Conservation (phyloP, 306 rosid genomes). For the Ziziphus jujuba region DNA sequence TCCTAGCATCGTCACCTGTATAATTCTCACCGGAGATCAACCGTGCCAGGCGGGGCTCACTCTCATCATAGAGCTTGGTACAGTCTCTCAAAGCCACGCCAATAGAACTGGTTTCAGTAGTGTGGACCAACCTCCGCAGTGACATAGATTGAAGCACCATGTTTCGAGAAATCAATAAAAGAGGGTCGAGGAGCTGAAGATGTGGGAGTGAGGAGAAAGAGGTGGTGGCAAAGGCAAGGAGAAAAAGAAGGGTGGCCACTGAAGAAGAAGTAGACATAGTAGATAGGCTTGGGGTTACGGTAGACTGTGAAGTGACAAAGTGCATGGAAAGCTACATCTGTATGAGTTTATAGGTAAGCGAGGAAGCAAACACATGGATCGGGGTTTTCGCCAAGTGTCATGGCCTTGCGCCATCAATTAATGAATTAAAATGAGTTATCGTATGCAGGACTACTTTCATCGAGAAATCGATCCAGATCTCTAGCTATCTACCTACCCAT, state of each 20-base stretch:
- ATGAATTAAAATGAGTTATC: no score
- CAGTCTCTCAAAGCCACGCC: conserved; percentile 48
- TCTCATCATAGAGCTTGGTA: conserved; percentile 57
- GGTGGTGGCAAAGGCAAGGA: conserved; percentile 21
- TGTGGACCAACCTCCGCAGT: neutral
- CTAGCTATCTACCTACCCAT: no score
- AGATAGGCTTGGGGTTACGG: neutral
- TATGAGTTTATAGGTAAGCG: conserved; percentile 39
- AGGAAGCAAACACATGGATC: conserved; percentile 42
- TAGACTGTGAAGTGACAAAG: neutral
- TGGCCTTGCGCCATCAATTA: no score
- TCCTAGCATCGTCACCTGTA: conserved; percentile 37
- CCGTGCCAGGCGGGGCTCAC: conserved; percentile 37
- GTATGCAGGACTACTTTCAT: no score
- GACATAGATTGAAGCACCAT: conserved; percentile 32
- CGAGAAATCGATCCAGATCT: no score
- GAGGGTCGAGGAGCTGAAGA: conserved; percentile 5
- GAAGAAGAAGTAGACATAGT: conserved; percentile 35
- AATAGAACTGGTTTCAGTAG: neutral
- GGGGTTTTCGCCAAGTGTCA: conserved; percentile 39
- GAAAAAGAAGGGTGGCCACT: conserved; percentile 22
- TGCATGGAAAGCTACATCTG: conserved; percentile 37
- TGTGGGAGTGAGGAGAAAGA: conserved; percentile 32
- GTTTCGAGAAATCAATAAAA: conserved; percentile 32
- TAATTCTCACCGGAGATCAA: conserved; percentile 29